phyloP scores from a whole-genome alignment of 768 basidiomycete genomes.

The Melanogaster broomeanus region DNA sequence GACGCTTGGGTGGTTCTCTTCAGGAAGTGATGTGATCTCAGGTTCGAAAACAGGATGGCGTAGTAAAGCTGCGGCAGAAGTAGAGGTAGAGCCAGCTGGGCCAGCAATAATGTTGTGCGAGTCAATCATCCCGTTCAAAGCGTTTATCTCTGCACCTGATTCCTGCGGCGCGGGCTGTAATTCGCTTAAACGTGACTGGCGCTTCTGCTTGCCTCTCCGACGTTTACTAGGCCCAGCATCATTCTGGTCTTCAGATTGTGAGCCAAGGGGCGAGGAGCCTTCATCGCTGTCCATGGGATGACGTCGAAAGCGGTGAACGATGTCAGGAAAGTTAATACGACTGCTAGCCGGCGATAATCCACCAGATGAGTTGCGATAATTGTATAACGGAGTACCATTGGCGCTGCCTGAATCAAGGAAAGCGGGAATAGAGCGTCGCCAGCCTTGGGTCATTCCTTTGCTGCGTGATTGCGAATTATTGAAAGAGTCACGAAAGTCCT shows the following conservation, averaged over 20 bases:
- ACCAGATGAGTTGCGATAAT: conserved; percentile 25
- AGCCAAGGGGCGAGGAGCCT: conserved; percentile 46
- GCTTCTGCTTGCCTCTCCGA: conserved; percentile 11
- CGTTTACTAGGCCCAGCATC: conserved; percentile 23
- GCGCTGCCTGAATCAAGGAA: conserved; percentile 36
- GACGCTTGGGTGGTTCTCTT: neutral
- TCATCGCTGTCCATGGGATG: conserved; percentile 47
- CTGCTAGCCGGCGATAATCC: conserved; percentile 47
- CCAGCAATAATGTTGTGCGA: conserved; percentile 3
- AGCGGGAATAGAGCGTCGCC: conserved; percentile 30
- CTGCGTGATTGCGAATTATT: conserved; percentile 47
- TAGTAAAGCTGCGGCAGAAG: neutral
- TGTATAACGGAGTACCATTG: conserved; percentile 35
- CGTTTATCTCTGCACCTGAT: conserved; percentile 10
- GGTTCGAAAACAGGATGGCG: conserved; percentile 8
- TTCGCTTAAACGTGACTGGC: conserved; percentile 27
- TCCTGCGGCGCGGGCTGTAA: conserved; percentile 18
- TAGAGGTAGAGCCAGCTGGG: conserved; percentile 4
- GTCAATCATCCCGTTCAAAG: conserved; percentile 6
- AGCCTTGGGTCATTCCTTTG: conserved; percentile 34
- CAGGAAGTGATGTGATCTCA: neutral
- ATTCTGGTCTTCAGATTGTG: conserved; percentile 44
- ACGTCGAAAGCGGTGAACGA: conserved; percentile 37
- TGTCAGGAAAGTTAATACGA: conserved; percentile 39
- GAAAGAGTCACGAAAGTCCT: conserved; percentile 47